Evolutionary conservation across 179 eudicot species (phyloP), one percentile per base, ranked within the genome.

Genomic region (Gypsophila paniculata): DNA sequence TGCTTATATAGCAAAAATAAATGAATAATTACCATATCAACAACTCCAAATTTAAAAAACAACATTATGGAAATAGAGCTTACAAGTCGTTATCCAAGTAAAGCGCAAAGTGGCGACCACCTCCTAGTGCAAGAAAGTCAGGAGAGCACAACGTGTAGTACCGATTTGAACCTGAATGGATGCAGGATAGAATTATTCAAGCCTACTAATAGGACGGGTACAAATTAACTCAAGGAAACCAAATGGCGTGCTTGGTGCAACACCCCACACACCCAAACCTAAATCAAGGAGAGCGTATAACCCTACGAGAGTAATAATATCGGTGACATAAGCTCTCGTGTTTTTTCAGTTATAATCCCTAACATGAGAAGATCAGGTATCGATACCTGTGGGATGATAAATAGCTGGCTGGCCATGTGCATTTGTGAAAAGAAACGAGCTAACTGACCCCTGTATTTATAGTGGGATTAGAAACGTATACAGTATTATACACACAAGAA

Each of bases 41-140:
- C 11, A 21, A 9, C 5, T 17, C 17, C n/a, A 10, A 19, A 11
- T 21, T 66, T n/a, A n/a, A 4, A 8, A 32, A 61, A 9, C n/a
- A 36, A 19, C 49, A 14, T 71, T 69, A 2, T 64, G 69, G 73
- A 54, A 67, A 74, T 63, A 77, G 58, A 60, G 76, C 99, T 86
- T 80, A 94, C 99, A 91, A 85, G 72, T 91, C 99, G 44, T 84
- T 72, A 68, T 94, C 96, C 82, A 94, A 81, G 85, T 91, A 91
- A 13, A 91, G 89, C 32, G 96, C 99, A 73, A 94, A 91, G 79
- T 88, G 99, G 68, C 74, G 71, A 61, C 99, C 97, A 54, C 99
- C 99, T 9, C 99, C 99, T 81, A 91, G 67, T 11, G 99, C 99
- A 44, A 94, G 82, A 81, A 86, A 88, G 21, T 89, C 91, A 29